Evolutionary conservation across 192 early-diverging fungal species (phyloP), one percentile per base, ranked within the genome.

Genomic region (Backusella macrospora): DNA sequence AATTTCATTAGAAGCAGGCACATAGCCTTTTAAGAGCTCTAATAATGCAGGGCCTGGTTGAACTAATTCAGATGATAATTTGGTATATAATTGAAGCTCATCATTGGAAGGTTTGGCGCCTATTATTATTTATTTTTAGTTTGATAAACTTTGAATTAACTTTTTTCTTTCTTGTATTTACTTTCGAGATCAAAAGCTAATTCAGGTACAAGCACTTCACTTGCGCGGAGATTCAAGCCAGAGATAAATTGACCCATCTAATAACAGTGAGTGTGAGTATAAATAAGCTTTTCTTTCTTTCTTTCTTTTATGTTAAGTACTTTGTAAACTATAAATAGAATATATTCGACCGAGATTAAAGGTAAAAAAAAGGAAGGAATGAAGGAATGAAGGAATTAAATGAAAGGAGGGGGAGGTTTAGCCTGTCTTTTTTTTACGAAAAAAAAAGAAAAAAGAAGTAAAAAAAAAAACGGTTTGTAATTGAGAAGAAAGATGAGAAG

Each of bases 1-100:
- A 76, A 95, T 95, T 63, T 86, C 81, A 12, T 94, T 91, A 47
- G 88, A 88, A 79, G 89, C 91, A 38, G 89, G 88, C 26, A 78
- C 74, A 81, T 95, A 95, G 12, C 64, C 75, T 63, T 83, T 44
- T 38, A 95, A 81, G 7, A 81, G 65, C 16, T 89, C 79, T 65
- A 94, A 80, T 42, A 90, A 76, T 21, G 73, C 74, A 34, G 79
- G 71, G 23, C 87, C 82, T 49, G 86, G 89, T 65, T 81, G 76
- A 63, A 81, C 73, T 15, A 93, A 79, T 47, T 89, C 73, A 21
- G 80, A 65, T 37, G 80, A 85, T 23, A 91, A 78, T 72, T 89
- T 83, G 59, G 81, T 75, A 76, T 88, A 88, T 7, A 93, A 72
- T 64, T 83, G 81, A 55, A 83, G 74, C 78, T 95, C 92, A 45